Evolutionary conservation across 176 grass and related monocot species (phyloP).

Genomic region (Hordeum vulgare): MorexV3_pseudomolecules_assembly NC_058523.1:555450163-555450662

Average conservation of each 20-base stretch:
- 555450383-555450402: not conserved
- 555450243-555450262: not conserved
- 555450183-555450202: not conserved
- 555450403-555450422: not conserved
- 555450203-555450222: not conserved
- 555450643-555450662: too few species aligned
- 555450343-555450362: not conserved
- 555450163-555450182: constrained; percentile 22
- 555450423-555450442: not conserved
- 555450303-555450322: too few species aligned
- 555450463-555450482: not conserved
- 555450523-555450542: too few species aligned
- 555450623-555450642: not conserved
- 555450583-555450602: not conserved
- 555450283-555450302: not conserved
- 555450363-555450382: not conserved
- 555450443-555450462: not conserved
- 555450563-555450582: not conserved
- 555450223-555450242: not conserved
- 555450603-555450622: not conserved
- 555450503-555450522: not conserved
- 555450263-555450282: constrained; percentile 12
- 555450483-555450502: not conserved
- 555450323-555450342: not conserved
- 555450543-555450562: not conserved